phyloP scores from a whole-genome alignment of 768 basidiomycete genomes.

The Phylloporus rhodoxanthus region DNA sequence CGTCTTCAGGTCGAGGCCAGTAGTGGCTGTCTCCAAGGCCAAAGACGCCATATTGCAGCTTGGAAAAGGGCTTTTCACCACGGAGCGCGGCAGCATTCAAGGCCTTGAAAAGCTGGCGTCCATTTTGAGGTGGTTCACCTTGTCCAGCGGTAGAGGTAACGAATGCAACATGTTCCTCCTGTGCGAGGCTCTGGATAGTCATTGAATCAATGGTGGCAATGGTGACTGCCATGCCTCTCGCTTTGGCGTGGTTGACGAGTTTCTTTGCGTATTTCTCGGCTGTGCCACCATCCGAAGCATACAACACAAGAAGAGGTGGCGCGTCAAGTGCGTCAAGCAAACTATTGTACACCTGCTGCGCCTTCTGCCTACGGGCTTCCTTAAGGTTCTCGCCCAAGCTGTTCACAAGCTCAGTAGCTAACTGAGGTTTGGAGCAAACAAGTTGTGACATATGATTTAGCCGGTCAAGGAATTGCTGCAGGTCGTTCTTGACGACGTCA shows the following conservation, averaged over 20 bases:
- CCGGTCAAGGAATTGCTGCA: conserved; percentile 89
- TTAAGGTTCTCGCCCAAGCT: conserved; percentile 80
- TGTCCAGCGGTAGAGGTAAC: conserved; percentile 94
- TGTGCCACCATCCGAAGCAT: conserved; percentile 89
- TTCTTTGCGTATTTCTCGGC: conserved; percentile 97
- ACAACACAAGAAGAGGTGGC: conserved; percentile 84
- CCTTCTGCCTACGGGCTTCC: conserved; percentile 76
- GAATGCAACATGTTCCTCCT: conserved; percentile 75
- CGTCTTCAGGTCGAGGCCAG: conserved; percentile 95
- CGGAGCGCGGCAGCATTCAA: conserved; percentile 55
- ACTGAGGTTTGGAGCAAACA: conserved; percentile 68
- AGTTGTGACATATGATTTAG: conserved; percentile 97
- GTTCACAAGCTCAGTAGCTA: conserved; percentile 77
- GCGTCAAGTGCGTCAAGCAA: conserved; percentile 81
- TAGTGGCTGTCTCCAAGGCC: conserved; percentile 98
- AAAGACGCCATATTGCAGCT: conserved; percentile 78
- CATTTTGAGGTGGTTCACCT: conserved; percentile 97
- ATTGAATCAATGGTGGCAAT: conserved; percentile 78
- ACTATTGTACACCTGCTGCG: conserved; percentile 77
- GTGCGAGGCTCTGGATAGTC: conserved; percentile 63
- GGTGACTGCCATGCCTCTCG: conserved; percentile 73
- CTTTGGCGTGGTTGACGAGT: conserved; percentile 74
- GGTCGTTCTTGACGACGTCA: conserved; percentile 87
- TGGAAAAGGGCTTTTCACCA: conserved; percentile 50
- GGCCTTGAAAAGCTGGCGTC: conserved; percentile 81